These are phyloP conservation scores for Infundibulicybe gibba DNA, from an alignment of 768 basidiomycete genomes.

Conservation along the genomic window DNA sequence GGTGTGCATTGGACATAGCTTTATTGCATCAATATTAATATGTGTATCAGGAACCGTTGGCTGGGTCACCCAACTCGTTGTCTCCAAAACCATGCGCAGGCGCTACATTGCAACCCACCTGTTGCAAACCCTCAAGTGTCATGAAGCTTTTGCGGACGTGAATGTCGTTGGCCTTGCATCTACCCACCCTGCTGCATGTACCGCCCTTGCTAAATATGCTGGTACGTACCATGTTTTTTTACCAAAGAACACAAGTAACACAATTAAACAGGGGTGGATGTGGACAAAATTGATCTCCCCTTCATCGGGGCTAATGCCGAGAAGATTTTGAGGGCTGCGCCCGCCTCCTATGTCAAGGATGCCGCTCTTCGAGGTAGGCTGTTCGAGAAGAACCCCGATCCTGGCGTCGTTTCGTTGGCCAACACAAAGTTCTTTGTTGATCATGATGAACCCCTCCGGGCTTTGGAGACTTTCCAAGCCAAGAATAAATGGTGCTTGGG, in stretches of 20 bases:
- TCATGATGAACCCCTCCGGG: slow-evolving; percentile 22
- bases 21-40: background rate
- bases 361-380: slow-evolving; percentile 17
- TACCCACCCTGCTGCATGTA: slow-evolving; percentile 24
- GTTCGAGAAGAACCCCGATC: slow-evolving; percentile 9
- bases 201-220: slow-evolving; percentile 20
- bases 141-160: slow-evolving; percentile 14
- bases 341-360: slow-evolving; percentile 19
- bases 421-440: slow-evolving; percentile 28
- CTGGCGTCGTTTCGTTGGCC: slow-evolving; percentile 17
- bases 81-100: slow-evolving; percentile 16
- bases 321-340: slow-evolving; percentile 12
- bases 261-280: background rate
- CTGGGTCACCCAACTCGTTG: slow-evolving; percentile 33
- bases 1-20: background rate
- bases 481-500: slow-evolving; percentile 19
- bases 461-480: slow-evolving; percentile 14
- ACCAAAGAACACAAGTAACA: background rate
- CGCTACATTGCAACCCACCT: slow-evolving; percentile 25
- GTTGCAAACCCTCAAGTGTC: slow-evolving; percentile 14
- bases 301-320: background rate
- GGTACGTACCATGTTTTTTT: slow-evolving; percentile 10
- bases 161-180: slow-evolving; percentile 25
- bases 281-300: background rate
- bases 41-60: slow-evolving; percentile 15